Percentiles rank a stretch among this genome's conserved stretches.
Evolutionary conservation across 169 alveolate species (phyloP).

Genomic region (Plasmodium malariae): DNA sequence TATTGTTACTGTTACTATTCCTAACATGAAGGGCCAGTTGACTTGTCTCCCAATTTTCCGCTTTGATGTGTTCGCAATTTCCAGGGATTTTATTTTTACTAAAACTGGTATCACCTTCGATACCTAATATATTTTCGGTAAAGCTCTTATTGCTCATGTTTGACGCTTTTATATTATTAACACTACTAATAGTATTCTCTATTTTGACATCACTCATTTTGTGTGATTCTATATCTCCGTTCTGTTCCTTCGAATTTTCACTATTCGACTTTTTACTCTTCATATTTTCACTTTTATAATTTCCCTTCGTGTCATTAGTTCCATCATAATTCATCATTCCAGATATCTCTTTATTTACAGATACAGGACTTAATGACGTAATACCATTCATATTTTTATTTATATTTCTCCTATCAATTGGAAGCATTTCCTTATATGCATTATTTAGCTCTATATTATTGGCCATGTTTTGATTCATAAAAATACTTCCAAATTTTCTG

Average conservation of each 20-base stretch:
- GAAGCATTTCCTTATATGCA: slow-evolving; percentile 30
- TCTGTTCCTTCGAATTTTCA: neutral
- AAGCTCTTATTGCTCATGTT: neutral
- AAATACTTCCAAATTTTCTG: slow-evolving; percentile 20
- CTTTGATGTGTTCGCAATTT: too few relatives aligned
- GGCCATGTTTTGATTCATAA: slow-evolving; percentile 4
- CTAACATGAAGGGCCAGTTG: neutral
- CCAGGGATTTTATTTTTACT: too few relatives aligned
- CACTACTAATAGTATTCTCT: neutral
- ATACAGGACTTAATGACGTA: slow-evolving; percentile 5
- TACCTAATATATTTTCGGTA: too few relatives aligned
- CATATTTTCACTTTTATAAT: neutral
- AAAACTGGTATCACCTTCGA: neutral
- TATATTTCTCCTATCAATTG: slow-evolving; percentile 8
- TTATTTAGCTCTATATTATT: slow-evolving; percentile 30
- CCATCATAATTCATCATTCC: neutral
- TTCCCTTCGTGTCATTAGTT: neutral
- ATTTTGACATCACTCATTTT: neutral
- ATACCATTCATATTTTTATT: slow-evolving; percentile 10
- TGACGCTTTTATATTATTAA: neutral
- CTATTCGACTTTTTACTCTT: neutral
- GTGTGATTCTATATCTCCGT: neutral
- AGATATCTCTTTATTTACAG: neutral
- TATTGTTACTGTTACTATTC: neutral
- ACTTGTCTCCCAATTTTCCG: too few relatives aligned